Base-by-base conservation (phyloP, 2,329 filamentous ascomycete genomes). In the Monilinia vaccinii-corymbosi region DNA sequence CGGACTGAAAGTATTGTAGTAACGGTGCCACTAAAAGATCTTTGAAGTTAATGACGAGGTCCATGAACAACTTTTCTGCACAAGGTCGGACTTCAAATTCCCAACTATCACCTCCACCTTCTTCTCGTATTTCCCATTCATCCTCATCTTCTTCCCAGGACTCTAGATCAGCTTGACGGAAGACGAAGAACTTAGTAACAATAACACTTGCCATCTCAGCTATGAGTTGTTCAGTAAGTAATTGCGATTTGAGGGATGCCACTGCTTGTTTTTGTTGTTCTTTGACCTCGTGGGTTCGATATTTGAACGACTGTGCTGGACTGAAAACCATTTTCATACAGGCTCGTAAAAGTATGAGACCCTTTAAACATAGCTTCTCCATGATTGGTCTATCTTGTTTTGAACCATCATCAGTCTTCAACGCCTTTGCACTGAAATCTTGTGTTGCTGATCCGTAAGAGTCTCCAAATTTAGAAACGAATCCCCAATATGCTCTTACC, bases 91-190 rank as follows among this genome's bases (percentile, higher is more conserved):
- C 87, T 61, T 93, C 89, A 77, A 92, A 97, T 69, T 97, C 91
- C 81, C 89, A 97, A 1, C 88, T 89, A 66, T 91, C 89, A 40
- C 88, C 86, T 61, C 89, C 84, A 62, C 87, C 88, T 69, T 95
- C 91, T 76, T 97, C 91, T 68, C 87, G 85, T 65, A 89, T 86
- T 73, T 97, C 93, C 92, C 94, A 99, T 58, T 95, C 91, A 72
- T 99, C 91, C 0, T 93, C 91, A 61, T 96, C 91, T 70, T 95
- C 88, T 71, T 95, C 88, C 94, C 94, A 99, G 61, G 91, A 88
- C 63, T 91, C 85, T 1, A 97, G 81, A 73, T 99, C 94, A 56
- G 85, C 84, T 61, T 88, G 83, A 38, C 91, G 84, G 72, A 97
- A 94, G 42, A 94, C 82, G 71, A 99, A 94, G 66, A 96, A 90